phyloP scores from a whole-genome alignment of 768 basidiomycete species.

The Thelephora aurantiotincta region DNA sequence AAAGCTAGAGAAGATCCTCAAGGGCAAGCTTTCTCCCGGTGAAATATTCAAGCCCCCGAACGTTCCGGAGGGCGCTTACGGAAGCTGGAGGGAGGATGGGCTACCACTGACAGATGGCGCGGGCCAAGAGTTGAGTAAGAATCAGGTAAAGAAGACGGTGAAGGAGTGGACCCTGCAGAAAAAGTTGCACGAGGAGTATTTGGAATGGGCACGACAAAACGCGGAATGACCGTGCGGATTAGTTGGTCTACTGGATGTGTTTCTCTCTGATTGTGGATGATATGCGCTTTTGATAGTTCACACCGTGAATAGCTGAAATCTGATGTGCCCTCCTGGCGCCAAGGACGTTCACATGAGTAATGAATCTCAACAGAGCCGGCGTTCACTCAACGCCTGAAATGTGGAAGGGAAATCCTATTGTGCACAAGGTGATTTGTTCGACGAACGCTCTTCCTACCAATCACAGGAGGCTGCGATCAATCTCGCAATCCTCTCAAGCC shows the following conservation, averaged over 20 bases:
- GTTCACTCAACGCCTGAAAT: too few relatives aligned
- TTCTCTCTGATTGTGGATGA: too few relatives aligned
- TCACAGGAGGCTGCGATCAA: constrained; percentile 50
- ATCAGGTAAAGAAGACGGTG: constrained; percentile 53
- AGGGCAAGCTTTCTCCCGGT: constrained; percentile 57
- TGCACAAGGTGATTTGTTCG: constrained; percentile 3
- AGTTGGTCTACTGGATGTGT: too few relatives aligned
- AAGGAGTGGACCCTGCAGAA: constrained; percentile 66
- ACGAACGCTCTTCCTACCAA: constrained; percentile 30
- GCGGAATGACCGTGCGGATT: not conserved
- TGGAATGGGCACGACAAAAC: constrained; percentile 29
- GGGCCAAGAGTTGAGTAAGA: constrained; percentile 80
- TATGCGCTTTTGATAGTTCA: too few relatives aligned
- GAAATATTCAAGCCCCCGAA: constrained; percentile 81
- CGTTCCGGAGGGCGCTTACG: constrained; percentile 55
- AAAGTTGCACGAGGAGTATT: constrained; percentile 69
- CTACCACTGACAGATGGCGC: constrained; percentile 75
- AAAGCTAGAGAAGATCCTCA: constrained; percentile 69
- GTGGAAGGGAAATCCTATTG: too few relatives aligned
- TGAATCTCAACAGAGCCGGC: too few relatives aligned
- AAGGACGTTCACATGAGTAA: too few relatives aligned
- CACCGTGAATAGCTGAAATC: too few relatives aligned
- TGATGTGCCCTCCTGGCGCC: too few relatives aligned
- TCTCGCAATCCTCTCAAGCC: constrained; percentile 58
- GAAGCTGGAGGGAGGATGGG: constrained; percentile 76